phyloP scores from a whole-genome alignment of 139 green algal genomes.

The Chlamydomonas eustigma region DNA sequence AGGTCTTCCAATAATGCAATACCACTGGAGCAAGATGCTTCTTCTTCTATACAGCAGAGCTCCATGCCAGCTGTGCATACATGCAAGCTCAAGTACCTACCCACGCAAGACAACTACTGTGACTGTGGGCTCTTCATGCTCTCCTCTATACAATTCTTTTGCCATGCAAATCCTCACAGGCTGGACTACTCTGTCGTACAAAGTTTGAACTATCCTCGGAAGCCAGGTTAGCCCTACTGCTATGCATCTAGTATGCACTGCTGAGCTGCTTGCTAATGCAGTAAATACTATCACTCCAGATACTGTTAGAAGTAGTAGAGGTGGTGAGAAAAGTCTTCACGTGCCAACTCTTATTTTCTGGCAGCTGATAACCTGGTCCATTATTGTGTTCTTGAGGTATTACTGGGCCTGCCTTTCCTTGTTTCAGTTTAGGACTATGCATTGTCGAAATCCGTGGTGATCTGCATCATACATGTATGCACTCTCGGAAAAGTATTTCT shows the following conservation, averaged over 20 bases:
- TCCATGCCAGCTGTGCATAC: not conserved
- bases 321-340: not conserved
- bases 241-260: not conserved
- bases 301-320: not conserved
- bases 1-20: not conserved
- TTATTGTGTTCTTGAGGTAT: too few relatives aligned
- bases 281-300: not conserved
- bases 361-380: too few relatives aligned
- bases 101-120: constrained; percentile 81
- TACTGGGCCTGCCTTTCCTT: too few relatives aligned
- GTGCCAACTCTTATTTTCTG: too few relatives aligned
- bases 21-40: not conserved
- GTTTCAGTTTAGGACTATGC: too few relatives aligned
- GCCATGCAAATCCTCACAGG: constrained; percentile 19
- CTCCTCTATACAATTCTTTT: constrained; percentile 77
- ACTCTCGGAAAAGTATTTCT: too few relatives aligned
- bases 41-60: not conserved
- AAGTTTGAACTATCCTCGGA: not conserved
- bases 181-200: not conserved
- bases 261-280: not conserved
- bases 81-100: constrained; percentile 11
- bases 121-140: constrained; percentile 93
- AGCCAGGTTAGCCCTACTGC: not conserved
- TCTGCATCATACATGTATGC: too few relatives aligned
- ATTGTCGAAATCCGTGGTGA: too few relatives aligned